Base-by-base conservation (phyloP, 2,329 filamentous ascomycete genomes). In the Cladosporium sp. region DNA sequence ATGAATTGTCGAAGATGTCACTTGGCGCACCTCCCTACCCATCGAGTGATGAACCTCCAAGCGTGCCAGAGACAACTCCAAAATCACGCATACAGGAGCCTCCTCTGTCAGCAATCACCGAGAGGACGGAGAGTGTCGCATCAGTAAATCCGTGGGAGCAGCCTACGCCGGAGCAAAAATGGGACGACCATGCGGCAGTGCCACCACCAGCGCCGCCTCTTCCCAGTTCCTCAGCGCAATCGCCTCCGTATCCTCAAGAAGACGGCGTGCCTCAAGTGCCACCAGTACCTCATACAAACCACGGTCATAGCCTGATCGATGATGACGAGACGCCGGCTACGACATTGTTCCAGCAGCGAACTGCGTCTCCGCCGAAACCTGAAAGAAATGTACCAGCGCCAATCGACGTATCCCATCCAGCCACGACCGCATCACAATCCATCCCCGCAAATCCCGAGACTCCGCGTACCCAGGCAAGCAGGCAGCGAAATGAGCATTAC, bases 401-500 rank as follows among this genome's bases (percentile, higher is more conserved):
- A 4, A 43, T 43, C 7, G 48, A 50, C 14, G 40, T 35, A 9
- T 22, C 48, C 35, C 54, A 31, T 56, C 56, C 19, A 31, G 42
- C 46, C 9, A 41, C 56, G 8, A 55, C 56, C 1, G 49, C 62
- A 1, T 52, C 57, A 31, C 45, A 58, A 13, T 52, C 59, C 5
- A 43, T 54, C 2, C 52, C 62, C 7, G 35, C 61, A 7, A 66
- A 61, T 9, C 58, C 66, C 2, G 72, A 75, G 48, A 72, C 71
- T 3, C 70, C 73, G 3, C 65, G 64, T 8, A 70, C 71, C 3
- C 61, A 57, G 13, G 69, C 71, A 56, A 69, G 69, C 52, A 61
- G 65, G 51, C 77, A 82, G 58, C 70, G 78, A 56, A 77, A 76
- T 53, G 90, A 96, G 68, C 93, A 89, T 1, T 97, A 98, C 63